Percentiles rank a stretch among this genome's conserved stretches.
Evolutionary conservation across 257 asterid genomes (phyloP).

Genomic region (Anisodus acutangulus): DNA sequence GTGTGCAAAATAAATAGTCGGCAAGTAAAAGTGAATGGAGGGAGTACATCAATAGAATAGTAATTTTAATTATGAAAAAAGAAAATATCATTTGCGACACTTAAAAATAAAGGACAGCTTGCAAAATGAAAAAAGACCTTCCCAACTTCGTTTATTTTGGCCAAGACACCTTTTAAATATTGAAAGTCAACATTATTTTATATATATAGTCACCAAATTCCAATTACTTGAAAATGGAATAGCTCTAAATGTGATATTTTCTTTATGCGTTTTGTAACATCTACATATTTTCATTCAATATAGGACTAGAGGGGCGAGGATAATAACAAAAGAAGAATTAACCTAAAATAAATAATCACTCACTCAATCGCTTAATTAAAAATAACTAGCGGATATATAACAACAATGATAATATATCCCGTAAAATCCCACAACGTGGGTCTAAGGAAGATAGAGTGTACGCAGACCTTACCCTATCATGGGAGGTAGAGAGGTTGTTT

Average conservation of each 20-base stretch:
- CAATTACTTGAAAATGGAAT: background rate
- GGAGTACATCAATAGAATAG: background rate
- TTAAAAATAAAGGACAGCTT: background rate
- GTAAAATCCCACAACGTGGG: too few species aligned
- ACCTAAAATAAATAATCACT: too few species aligned
- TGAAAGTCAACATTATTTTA: background rate
- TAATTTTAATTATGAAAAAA: background rate
- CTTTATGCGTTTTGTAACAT: background rate
- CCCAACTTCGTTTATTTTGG: background rate
- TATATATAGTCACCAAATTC: background rate
- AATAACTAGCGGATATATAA: too few species aligned
- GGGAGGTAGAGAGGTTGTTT: too few species aligned
- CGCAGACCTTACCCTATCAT: too few species aligned
- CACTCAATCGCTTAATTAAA: too few species aligned
- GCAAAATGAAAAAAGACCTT: background rate
- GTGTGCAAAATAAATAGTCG: too few species aligned
- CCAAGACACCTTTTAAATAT: background rate
- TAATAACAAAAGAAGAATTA: background rate
- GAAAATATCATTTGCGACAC: background rate
- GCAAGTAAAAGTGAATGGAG: too few species aligned
- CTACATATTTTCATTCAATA: background rate
- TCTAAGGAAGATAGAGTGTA: too few species aligned
- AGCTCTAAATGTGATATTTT: background rate
- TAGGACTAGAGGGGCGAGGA: background rate
- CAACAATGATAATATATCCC: too few species aligned